Evolutionary conservation across 2,329 filamentous ascomycete genomes (phyloP).

Genomic region (Hypoxylon sp.): DNA sequence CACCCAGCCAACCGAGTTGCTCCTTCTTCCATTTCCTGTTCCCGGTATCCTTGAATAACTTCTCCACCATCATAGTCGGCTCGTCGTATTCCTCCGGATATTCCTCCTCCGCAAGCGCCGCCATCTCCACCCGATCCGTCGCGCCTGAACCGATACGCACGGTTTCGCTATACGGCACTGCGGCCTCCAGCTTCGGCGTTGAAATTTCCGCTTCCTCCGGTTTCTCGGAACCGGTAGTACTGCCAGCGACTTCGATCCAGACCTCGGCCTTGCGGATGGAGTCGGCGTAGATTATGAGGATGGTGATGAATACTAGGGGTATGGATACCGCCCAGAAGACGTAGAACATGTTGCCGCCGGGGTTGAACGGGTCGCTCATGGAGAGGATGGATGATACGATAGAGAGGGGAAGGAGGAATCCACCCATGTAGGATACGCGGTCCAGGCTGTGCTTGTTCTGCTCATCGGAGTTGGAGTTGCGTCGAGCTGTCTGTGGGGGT

Average conservation of each 20-base stretch:
- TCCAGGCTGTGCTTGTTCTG: conserved; percentile 61
- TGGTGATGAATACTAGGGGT: conserved; percentile 57
- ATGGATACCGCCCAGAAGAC: conserved; percentile 64
- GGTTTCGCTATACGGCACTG: conserved; percentile 23
- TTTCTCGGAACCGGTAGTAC: not conserved
- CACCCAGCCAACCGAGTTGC: conserved; percentile 64
- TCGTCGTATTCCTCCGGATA: conserved; percentile 32
- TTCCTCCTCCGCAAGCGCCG: conserved; percentile 18
- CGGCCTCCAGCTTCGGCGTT: conserved; percentile 35
- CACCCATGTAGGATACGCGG: conserved; percentile 66
- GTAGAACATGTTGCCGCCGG: conserved; percentile 61
- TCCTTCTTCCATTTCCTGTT: conserved; percentile 60
- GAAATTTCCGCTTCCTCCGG: not conserved
- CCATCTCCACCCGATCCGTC: conserved; percentile 39
- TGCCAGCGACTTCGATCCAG: conserved; percentile 60
- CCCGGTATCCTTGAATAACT: conserved; percentile 40
- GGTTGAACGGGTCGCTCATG: conserved; percentile 63
- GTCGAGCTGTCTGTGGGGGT: not conserved
- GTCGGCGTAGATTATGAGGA: conserved; percentile 65
- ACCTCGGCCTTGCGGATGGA: conserved; percentile 63
- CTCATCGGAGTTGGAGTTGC: conserved; percentile 37
- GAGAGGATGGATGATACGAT: conserved; percentile 64
- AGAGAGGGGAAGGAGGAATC: conserved; percentile 64
- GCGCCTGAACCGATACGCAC: conserved; percentile 10
- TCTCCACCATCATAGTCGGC: conserved; percentile 54